These are phyloP conservation scores for Lasiosphaeria ovina DNA, from an alignment of 495 filamentous ascomycete genomes.

Conservation along the genomic window DNA sequence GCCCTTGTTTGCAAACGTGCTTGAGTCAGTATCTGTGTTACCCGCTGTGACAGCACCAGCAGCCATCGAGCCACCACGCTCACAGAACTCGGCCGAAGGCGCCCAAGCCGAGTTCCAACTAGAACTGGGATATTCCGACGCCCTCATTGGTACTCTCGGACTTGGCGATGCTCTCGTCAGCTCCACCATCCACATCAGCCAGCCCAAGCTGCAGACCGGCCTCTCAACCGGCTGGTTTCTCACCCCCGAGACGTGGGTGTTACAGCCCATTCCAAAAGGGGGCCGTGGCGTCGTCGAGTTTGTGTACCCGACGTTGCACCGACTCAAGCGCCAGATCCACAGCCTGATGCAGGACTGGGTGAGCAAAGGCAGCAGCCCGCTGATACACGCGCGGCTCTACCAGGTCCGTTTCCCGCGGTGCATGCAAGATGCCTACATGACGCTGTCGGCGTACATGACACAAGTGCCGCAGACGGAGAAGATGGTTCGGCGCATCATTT, in stretches of 20 bases:
- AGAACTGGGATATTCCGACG: too few relatives aligned
- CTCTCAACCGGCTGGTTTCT: constrained; percentile 16
- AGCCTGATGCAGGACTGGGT: constrained; percentile 26
- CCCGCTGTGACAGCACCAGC: too few relatives aligned
- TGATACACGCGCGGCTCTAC: constrained; percentile 42
- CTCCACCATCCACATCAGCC: not conserved
- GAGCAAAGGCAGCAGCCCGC: constrained; percentile 20
- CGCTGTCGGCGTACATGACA: constrained; percentile 14
- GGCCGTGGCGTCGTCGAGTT: not conserved
- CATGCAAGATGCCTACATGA: constrained; percentile 32
- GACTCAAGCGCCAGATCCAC: constrained; percentile 1
- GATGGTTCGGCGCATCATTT: constrained; percentile 20
- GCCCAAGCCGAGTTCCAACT: too few relatives aligned
- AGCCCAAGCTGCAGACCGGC: not conserved
- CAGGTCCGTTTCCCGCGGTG: constrained; percentile 25
- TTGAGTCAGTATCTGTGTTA: too few relatives aligned
- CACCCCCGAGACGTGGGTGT: constrained; percentile 11
- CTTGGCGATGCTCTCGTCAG: not conserved
- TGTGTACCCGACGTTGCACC: not conserved
- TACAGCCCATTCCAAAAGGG: not conserved
- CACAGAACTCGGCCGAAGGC: too few relatives aligned
- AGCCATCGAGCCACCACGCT: too few relatives aligned
- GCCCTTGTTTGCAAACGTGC: too few relatives aligned
- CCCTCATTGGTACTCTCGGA: too few relatives aligned
- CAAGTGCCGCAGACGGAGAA: constrained; percentile 15